phyloP scores from a whole-genome alignment of 768 basidiomycete genomes.

The Omphalotus guepiniiformis region DNA sequence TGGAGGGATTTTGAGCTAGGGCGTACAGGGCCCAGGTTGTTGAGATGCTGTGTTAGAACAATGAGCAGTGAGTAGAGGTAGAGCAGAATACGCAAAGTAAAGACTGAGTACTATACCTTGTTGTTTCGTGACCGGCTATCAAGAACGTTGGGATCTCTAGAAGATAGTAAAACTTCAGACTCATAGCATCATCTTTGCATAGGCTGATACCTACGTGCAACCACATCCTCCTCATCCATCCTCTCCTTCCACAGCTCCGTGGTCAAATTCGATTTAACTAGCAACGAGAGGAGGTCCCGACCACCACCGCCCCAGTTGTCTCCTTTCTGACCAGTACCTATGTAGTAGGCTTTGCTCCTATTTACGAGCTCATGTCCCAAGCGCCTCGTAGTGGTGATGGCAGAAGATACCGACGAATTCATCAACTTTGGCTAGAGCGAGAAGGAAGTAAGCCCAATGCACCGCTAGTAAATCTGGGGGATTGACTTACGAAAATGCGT shows the following conservation, averaged over 20 bases:
- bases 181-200: background rate
- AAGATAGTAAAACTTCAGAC: background rate
- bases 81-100: constrained; percentile 13
- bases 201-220: constrained; percentile 41
- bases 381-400: constrained; percentile 38
- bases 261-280: constrained; percentile 62
- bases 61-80: background rate
- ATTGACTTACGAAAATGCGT: constrained; percentile 30
- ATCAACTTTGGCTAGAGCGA: constrained; percentile 25
- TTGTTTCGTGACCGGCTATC: constrained; percentile 40
- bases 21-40: constrained; percentile 41
- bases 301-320: constrained; percentile 26
- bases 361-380: constrained; percentile 48
- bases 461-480: constrained; percentile 43
- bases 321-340: constrained; percentile 19
- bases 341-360: constrained; percentile 38
- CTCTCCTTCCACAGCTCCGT: constrained; percentile 54
- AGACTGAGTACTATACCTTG: constrained; percentile 19
- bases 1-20: constrained; percentile 30
- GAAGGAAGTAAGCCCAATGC: constrained; percentile 43
- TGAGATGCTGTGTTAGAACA: constrained; percentile 20
- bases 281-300: constrained; percentile 55
- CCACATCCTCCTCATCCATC: constrained; percentile 58
- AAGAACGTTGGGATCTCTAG: constrained; percentile 42
- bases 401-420: constrained; percentile 22